phyloP scores from a whole-genome alignment of 2,329 filamentous ascomycete genomes.

The Penicillium sp. region DNA sequence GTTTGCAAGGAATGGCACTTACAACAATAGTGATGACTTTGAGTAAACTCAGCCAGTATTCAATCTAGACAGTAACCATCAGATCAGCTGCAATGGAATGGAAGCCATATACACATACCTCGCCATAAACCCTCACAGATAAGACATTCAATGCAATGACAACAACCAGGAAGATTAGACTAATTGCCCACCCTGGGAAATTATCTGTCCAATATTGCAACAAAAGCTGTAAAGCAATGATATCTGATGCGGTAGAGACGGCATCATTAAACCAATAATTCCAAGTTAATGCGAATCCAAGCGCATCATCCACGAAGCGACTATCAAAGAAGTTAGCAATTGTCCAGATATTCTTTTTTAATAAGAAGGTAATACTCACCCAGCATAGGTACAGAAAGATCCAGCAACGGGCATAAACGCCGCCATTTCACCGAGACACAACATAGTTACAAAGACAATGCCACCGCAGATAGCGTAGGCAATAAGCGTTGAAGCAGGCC shows the following conservation, averaged over 20 bases:
- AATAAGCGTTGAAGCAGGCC: constrained; percentile 52
- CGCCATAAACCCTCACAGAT: constrained; percentile 48
- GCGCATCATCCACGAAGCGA: constrained; percentile 38
- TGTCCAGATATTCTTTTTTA: background rate
- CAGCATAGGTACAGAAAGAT: constrained; percentile 49
- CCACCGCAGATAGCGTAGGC: constrained; percentile 50
- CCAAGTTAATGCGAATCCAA: constrained; percentile 40
- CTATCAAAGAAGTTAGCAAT: constrained; percentile 16
- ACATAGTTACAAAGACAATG: constrained; percentile 53
- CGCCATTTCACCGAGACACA: constrained; percentile 54
- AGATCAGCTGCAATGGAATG: background rate
- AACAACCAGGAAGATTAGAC: constrained; percentile 53
- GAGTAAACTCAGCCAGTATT: constrained; percentile 37
- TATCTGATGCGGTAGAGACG: constrained; percentile 51
- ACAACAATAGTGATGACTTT: constrained; percentile 38
- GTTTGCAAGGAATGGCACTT: constrained; percentile 12
- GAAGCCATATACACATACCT: constrained; percentile 29
- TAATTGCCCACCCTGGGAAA: constrained; percentile 56
- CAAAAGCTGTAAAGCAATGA: constrained; percentile 52
- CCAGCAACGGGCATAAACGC: constrained; percentile 49
- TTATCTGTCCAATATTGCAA: constrained; percentile 55
- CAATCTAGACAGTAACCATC: constrained; percentile 22
- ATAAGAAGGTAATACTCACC: constrained; percentile 26
- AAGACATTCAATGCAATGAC: constrained; percentile 48
- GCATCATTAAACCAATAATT: constrained; percentile 58